Percentiles rank a stretch among this genome's conserved stretches.
Evolutionary conservation across 352 stramenopile species (phyloP).

Genomic region (Pythium sp.): DNA sequence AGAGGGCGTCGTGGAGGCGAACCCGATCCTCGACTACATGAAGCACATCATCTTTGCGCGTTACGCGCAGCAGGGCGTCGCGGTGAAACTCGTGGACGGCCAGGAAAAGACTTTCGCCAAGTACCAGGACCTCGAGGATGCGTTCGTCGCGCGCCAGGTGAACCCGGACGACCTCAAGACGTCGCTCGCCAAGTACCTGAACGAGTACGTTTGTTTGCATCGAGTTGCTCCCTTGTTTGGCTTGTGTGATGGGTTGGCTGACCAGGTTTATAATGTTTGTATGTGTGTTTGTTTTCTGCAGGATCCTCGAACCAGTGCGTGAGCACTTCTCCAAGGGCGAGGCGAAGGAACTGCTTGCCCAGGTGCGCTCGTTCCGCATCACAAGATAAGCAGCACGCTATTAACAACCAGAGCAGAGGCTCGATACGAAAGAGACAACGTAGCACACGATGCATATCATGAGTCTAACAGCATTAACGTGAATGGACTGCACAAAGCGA

Average conservation of each 20-base stretch:
- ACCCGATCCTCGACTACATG: conserved; percentile 98
- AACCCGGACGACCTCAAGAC: conserved; percentile 94
- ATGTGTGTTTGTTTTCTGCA: too few relatives aligned
- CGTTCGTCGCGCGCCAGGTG: conserved; percentile 89
- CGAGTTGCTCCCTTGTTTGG: neutral
- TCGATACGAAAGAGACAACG: neutral
- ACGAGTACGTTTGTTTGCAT: conserved; percentile 70
- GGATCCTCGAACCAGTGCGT: conserved; percentile 95
- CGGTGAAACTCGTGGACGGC: conserved; percentile 46
- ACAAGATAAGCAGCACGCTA: conserved; percentile 65
- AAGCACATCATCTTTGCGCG: conserved; percentile 96
- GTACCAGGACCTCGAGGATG: conserved; percentile 89
- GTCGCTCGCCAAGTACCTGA: conserved; percentile 88
- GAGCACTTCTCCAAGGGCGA: conserved; percentile 95
- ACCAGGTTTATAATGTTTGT: neutral
- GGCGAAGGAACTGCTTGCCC: conserved; percentile 93
- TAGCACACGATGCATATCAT: conserved; percentile 1
- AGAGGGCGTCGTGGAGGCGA: conserved; percentile 82
- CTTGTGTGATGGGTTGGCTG: neutral
- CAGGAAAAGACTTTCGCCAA: conserved; percentile 80
- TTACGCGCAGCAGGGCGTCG: conserved; percentile 47
- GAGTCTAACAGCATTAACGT: neutral
- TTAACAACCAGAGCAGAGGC: neutral
- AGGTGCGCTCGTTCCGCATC: conserved; percentile 97
- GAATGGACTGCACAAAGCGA: neutral